Percentiles rank a stretch among this genome's conserved stretches.
These are phyloP conservation scores for Sugiyamaella americana DNA, from an alignment of 805 yeast genomes.

Conservation along the genomic window DNA sequence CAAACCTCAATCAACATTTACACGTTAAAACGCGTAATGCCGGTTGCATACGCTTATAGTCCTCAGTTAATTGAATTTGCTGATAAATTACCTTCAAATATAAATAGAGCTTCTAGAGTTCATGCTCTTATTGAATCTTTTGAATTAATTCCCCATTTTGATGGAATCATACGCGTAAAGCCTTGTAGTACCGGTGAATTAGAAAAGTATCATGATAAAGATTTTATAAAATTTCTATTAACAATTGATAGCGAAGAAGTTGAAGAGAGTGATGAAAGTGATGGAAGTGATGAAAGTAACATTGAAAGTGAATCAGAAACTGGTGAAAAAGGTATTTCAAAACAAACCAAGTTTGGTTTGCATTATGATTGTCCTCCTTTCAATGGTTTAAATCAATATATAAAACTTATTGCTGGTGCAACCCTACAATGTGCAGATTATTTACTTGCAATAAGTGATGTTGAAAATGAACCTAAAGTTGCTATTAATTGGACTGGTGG, in stretches of 20 bases:
- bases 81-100: conserved; percentile 50
- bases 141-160: conserved; percentile 30
- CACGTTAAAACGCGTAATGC: too few species aligned
- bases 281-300: conserved; percentile 4
- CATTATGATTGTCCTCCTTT: conserved; percentile 61
- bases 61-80: conserved; percentile 17
- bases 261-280: not conserved
- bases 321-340: too few species aligned
- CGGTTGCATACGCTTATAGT: conserved; percentile 25
- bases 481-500: conserved; percentile 78
- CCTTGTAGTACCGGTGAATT: conserved; percentile 37
- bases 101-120: conserved; percentile 44
- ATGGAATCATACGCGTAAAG: conserved; percentile 24
- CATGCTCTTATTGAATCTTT: conserved; percentile 39
- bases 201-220: conserved; percentile 43
- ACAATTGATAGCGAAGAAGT: conserved; percentile 16
- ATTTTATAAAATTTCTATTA: conserved; percentile 40
- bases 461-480: conserved; percentile 20
- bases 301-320: conserved; percentile 6
- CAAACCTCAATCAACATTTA: too few species aligned
- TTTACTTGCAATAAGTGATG: conserved; percentile 16
- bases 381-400: conserved; percentile 46
- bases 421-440: conserved; percentile 45
- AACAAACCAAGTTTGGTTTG: conserved; percentile 38
- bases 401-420: conserved; percentile 48